Percentiles rank a stretch among this genome's conserved stretches.
These are phyloP conservation scores for Colletotrichum karsti DNA, from an alignment of 2,329 filamentous ascomycete genomes.

Conservation along the genomic window DNA sequence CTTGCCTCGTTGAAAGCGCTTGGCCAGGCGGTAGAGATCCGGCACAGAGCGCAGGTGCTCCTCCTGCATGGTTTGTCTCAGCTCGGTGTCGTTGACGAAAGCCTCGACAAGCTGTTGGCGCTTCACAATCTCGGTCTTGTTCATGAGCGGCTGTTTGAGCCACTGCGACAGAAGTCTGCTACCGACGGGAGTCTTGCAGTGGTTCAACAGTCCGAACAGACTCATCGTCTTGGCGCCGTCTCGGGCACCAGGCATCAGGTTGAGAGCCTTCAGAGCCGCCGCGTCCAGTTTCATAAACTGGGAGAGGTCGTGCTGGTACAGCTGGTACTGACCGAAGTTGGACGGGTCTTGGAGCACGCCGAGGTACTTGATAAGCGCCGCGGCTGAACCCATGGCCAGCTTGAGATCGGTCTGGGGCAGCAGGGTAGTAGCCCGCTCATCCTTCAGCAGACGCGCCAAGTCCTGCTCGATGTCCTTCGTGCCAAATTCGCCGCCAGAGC, in stretches of 20 bases:
- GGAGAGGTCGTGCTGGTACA: constrained; percentile 96
- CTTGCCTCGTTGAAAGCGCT: constrained; percentile 91
- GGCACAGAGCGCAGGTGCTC: constrained; percentile 93
- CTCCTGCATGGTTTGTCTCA: constrained; percentile 96
- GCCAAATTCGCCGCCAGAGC: constrained; percentile 79
- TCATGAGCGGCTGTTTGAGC: constrained; percentile 98
- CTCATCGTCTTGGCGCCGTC: constrained; percentile 99
- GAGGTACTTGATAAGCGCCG: constrained; percentile 93
- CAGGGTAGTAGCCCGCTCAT: constrained; percentile 79
- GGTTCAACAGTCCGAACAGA: constrained; percentile 90
- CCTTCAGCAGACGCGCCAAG: constrained; percentile 84
- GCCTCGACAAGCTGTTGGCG: constrained; percentile 95
- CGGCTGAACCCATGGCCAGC: constrained; percentile 93
- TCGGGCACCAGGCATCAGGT: constrained; percentile 94
- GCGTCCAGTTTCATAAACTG: constrained; percentile 99
- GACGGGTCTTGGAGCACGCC: constrained; percentile 88
- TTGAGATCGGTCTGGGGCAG: constrained; percentile 93
- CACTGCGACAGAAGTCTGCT: constrained; percentile 92
- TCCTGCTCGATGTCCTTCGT: constrained; percentile 97
- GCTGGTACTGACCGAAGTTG: constrained; percentile 96
- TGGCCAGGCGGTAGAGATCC: constrained; percentile 91
- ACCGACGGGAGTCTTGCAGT: constrained; percentile 96
- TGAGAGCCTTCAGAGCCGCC: constrained; percentile 90
- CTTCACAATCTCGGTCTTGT: constrained; percentile 84
- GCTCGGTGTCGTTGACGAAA: constrained; percentile 90